phyloP scores from a whole-genome alignment of 2,329 filamentous ascomycete genomes.

The Aspergillus hiratsukae region DNA sequence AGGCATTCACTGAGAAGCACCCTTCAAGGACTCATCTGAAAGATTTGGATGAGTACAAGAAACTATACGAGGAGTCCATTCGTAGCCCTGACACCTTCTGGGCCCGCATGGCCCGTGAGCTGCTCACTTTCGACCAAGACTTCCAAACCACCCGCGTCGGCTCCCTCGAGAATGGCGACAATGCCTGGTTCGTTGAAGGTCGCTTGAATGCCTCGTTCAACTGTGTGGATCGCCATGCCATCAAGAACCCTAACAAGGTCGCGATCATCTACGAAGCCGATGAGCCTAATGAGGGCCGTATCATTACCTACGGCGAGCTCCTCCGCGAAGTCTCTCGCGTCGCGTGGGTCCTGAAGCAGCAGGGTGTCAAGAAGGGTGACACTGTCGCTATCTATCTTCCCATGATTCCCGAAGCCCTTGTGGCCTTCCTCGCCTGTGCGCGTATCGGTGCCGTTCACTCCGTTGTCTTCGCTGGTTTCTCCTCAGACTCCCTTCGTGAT shows the following conservation, averaged over 20 bases:
- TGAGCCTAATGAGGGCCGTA: constrained; percentile 79
- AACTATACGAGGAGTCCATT: constrained; percentile 77
- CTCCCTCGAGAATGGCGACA: constrained; percentile 72
- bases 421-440: constrained; percentile 84
- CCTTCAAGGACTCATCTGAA: constrained; percentile 57
- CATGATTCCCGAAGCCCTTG: constrained; percentile 95
- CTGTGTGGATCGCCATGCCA: constrained; percentile 93
- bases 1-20: constrained; percentile 56
- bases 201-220: constrained; percentile 95
- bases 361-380: constrained; percentile 95
- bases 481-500: constrained; percentile 89
- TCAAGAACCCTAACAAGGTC: constrained; percentile 85
- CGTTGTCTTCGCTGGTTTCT: constrained; percentile 96
- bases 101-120: constrained; percentile 77
- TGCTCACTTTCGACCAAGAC: constrained; percentile 84
- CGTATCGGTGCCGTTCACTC: constrained; percentile 96
- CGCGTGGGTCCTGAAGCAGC: constrained; percentile 83
- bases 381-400: constrained; percentile 95
- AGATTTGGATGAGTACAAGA: constrained; percentile 58
- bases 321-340: constrained; percentile 85
- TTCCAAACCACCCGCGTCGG: constrained; percentile 86
- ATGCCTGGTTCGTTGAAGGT: constrained; percentile 92
- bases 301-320: constrained; percentile 88
- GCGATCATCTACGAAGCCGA: constrained; percentile 99
- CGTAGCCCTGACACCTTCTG: constrained; percentile 86